Base-by-base conservation (phyloP, 768 basidiomycete genomes). In the Antrodiella citrinella region DNA sequence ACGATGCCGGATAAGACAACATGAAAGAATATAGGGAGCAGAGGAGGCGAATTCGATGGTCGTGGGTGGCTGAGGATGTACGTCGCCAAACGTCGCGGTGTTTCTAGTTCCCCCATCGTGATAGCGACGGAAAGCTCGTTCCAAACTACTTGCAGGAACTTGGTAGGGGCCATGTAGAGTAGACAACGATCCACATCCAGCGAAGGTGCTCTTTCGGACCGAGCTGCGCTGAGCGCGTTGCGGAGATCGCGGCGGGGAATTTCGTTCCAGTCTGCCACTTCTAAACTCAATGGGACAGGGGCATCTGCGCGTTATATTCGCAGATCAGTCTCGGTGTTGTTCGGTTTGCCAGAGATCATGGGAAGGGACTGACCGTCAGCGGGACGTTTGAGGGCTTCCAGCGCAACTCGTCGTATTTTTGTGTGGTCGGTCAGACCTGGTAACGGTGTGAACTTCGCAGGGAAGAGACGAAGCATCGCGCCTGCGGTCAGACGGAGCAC, bases 21-120 rank as follows among this genome's bases (percentile, higher is more conserved):
- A 61, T 86, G 79, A 53, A 88, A 59, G 63, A 90, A 91, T 23
- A 86, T 73, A 0, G 86, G 86, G 19, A 91, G 69, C 4, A 91
- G 71, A 1, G 86, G 86, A 1, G 82, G 81, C 1, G 66, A 65
- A 9, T 65, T 66, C 7, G 75, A 62, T 15, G 30, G 30, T 20
- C 77, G 78, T 39, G 86, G 86, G 53, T 72, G 78, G 23, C 81
- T 76, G 35, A 91, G 71, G 35, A 81, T 74, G 62, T 82, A 86
- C 0, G 83, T 84, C 44, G 80, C 78, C 22, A 90, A 66, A 39
- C 85, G 75, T 48, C 80, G 72, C 61, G 78, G 78, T 15, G 71
- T 73, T 51, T 88, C 86, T 40, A 77, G 69, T 51, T 82, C 80
- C 25, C 81, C 79, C 5, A 77, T 69, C 53, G 67, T 75, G 18